Evolutionary conservation across 1,284 basidiomycete species (phyloP), one percentile per base, ranked within the genome.

Genomic region (Ceratobasidium sp.): DNA sequence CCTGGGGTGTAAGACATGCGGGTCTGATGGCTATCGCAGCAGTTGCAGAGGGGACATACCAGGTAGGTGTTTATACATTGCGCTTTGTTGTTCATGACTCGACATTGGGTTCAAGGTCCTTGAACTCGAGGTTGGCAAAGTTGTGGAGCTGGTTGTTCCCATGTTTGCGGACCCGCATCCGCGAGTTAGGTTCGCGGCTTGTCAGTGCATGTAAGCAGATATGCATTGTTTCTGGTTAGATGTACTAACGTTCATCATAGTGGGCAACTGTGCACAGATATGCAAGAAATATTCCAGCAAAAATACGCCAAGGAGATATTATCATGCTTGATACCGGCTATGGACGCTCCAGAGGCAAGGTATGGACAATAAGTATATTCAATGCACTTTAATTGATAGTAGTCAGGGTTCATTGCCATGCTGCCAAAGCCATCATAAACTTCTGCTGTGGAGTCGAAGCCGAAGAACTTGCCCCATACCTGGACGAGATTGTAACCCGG

Each of bases 381-480:
- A n/a, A n/a, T n/a, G n/a, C n/a, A n/a, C n/a, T n/a, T n/a, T n/a
- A n/a, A n/a, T n/a, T n/a, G n/a, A 35, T 52, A 34, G 32, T 31
- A n/a, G n/a, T n/a, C 73, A 92, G 92, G 32, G 92, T 94, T 0
- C 91, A 92, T 71, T 83, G 91, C 0, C 93, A 94, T 73, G 91
- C 92, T 0, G 91, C 91, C 0, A 89, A 92, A 0, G 91, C 91
- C 0, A 81, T 94, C n/a, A 92, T 93, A 75, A 94, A 94, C 77
- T 94, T 94, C 78, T 94, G 91, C 77, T 89, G 93, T 76, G 89
- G 89, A 42, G 89, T 91, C 34, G 87, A 87, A 72, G 82, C 86
- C 20, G 84, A 89, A 20, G 87, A 85, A 0, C 83, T 93, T 1
- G 74, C 89, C 0, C 88, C 88, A 0, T 92, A 91, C 76, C 84